Evolutionary conservation across 106 monocot genomes (phyloP), one percentile per base, ranked within the genome.

Genomic region (Dendrobium catenatum): DNA sequence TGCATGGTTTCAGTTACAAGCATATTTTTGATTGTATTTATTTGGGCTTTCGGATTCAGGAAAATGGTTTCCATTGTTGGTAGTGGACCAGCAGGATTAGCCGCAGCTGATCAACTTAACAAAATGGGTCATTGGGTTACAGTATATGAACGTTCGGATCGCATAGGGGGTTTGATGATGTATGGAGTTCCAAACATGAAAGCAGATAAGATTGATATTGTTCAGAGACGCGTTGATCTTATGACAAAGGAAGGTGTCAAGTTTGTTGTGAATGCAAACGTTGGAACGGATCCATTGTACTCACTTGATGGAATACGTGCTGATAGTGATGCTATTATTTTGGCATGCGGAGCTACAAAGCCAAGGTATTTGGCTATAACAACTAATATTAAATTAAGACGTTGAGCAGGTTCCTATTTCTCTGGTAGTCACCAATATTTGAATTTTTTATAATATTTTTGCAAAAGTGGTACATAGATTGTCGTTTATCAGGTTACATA

Each of bases 161-260:
- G 99, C 27, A 91, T 99, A 76, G 99, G 99, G 7, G 99, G 99
- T 24, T 83, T 99, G 51, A 99, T 99, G 99, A 95, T 99, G 99
- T 99, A 99, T 81, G 99, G 99, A 24, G 99, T 99, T 83, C 99
- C 99, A 42, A 99, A 99, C 87, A 99, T 99, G 99, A 99, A 99
- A 84, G 80, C 99, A 7, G 99, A 93, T 79, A 99, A 99, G 79
- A 76, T 88, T 55, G 91, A 89, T 33, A 78, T 99, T 82, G 99
- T 99, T 67, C 95, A 95, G 78, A 93, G 99, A 4, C 99, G 95
- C 78, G 99, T 95, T 13, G 84, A 99, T 70, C 91, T 99, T 73
- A 93, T 99, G 99, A 82, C 91, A 9, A 61, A 86, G 51, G 99
- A 99, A 84, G 99, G 99, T 42, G 82, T 99, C 17, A 88, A 88